Base-by-base conservation (phyloP, 805 yeast genomes). In the Wickerhamiella siamensis region DNA sequence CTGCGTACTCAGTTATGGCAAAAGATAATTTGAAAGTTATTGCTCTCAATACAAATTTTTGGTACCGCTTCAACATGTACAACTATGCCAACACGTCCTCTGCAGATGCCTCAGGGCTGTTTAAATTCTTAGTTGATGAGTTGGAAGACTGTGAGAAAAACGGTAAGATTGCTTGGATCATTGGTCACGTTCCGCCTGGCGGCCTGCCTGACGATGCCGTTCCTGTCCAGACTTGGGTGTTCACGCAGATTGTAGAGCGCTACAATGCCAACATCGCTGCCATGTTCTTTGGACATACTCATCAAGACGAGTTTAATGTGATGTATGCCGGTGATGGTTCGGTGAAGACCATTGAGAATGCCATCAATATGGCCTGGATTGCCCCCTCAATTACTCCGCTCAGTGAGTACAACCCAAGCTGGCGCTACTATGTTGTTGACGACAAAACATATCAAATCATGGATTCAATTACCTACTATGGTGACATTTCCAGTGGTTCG, bases 381-480 rank as follows among this genome's bases (percentile, higher is more conserved):
- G 68, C 72, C 2, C 84, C 75, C 44, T 74, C 83, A 0, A 71
- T 79, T 32, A 76, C 83, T 5, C 82, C 84, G 6, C 65, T 67
- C 52, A 59, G 64, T 5, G 66, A 72, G 39, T 67, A 70, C 48
- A 79, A 79, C 55, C 87, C 87, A 5, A 69, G 76, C 17, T 79
- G 83, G 80, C 70, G 81, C 56, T 77, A 76, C 60, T 79, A 79
- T 52, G 75, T 74, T 49, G 76, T 79, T 41, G 83, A 79, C 54
- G 60, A 69, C 18, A 58, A 69, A 47, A 69, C 81, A 4, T 77
- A 75, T 61, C 71, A 71, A 47, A 63, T 79, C 44, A 65, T 75
- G 67, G 74, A 79, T 52, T 64, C 77, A 2, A 67, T 57, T 60
- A 77, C 75, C 51, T 75, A 67, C 59, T 77, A 68, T 57, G 66